These are phyloP conservation scores for Thalassiosira livingstoniorum DNA, from an alignment of 352 stramenopile species.

Conservation along the genomic window DNA sequence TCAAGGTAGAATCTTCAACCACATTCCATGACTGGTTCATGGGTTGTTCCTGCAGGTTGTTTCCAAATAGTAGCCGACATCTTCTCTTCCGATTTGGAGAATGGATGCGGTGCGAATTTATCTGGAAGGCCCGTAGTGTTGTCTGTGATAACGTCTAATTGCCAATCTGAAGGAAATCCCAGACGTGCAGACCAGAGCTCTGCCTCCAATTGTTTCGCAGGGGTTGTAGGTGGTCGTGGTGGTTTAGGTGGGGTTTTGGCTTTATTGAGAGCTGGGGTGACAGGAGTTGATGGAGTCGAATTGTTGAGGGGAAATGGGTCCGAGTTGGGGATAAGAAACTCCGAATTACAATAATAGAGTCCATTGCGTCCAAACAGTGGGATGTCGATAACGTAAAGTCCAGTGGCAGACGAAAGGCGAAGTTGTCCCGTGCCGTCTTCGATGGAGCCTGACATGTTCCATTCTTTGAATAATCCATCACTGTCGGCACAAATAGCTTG, in stretches of 20 bases:
- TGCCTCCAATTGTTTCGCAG: conserved; percentile 9
- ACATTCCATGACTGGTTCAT: neutral
- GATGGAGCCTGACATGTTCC: neutral
- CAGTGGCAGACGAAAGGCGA: neutral
- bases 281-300: neutral
- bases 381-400: neutral
- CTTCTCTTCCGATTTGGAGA: conserved; percentile 4
- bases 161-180: too few species aligned
- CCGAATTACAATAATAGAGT: neutral
- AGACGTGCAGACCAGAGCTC: too few species aligned
- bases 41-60: neutral
- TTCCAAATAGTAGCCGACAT: neutral
- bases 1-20: conserved; percentile 5
- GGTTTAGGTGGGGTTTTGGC: neutral
- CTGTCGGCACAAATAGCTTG: neutral
- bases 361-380: neutral
- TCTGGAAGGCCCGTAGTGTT: too few species aligned
- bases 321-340: neutral
- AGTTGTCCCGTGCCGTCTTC: neutral
- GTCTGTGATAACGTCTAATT: too few species aligned
- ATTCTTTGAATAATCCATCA: neutral
- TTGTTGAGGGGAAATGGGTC: neutral
- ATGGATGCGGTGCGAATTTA: conserved; percentile 20
- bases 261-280: neutral
- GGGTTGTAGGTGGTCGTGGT: neutral